Conservation (phyloP, 2,329 filamentous ascomycete genomes). For the Elsinoe batatas region DNA sequence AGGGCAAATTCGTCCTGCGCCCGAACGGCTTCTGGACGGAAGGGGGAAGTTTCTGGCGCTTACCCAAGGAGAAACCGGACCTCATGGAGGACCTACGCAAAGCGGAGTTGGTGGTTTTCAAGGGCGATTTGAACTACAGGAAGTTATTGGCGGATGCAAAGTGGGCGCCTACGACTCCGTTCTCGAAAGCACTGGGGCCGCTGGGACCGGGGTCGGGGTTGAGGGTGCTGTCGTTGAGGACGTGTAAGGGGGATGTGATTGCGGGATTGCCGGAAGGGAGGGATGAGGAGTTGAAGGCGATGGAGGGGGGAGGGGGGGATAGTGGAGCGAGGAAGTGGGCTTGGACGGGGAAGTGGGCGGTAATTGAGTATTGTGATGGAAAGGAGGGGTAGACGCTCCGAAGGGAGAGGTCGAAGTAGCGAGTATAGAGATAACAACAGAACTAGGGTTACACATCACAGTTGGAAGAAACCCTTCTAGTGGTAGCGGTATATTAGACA, state of each 20-base stretch:
- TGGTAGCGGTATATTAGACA: no score
- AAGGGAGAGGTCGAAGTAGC: background rate
- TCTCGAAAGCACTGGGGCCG: slow-evolving; percentile 73
- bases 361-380: slow-evolving; percentile 74
- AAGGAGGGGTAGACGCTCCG: slow-evolving; percentile 31
- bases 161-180: slow-evolving; percentile 84
- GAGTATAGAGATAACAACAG: background rate
- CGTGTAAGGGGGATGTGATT: slow-evolving; percentile 93
- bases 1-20: slow-evolving; percentile 73
- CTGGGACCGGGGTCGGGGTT: slow-evolving; percentile 72
- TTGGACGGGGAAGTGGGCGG: slow-evolving; percentile 93
- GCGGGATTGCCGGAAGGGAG: slow-evolving; percentile 74
- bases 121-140: slow-evolving; percentile 93
- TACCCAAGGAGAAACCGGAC: slow-evolving; percentile 58
- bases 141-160: slow-evolving; percentile 81
- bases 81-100: slow-evolving; percentile 69
- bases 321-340: slow-evolving; percentile 71
- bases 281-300: slow-evolving; percentile 67
- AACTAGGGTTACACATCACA: no score
- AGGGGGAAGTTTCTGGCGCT: slow-evolving; percentile 76
- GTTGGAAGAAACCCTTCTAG: no score
- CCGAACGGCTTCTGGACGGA: slow-evolving; percentile 90
- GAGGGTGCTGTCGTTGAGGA: slow-evolving; percentile 76
- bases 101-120: slow-evolving; percentile 87
- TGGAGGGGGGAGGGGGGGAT: slow-evolving; percentile 61